Conservation (phyloP, 2,329 filamentous ascomycete species). For the Raffaelea arxii region DNA sequence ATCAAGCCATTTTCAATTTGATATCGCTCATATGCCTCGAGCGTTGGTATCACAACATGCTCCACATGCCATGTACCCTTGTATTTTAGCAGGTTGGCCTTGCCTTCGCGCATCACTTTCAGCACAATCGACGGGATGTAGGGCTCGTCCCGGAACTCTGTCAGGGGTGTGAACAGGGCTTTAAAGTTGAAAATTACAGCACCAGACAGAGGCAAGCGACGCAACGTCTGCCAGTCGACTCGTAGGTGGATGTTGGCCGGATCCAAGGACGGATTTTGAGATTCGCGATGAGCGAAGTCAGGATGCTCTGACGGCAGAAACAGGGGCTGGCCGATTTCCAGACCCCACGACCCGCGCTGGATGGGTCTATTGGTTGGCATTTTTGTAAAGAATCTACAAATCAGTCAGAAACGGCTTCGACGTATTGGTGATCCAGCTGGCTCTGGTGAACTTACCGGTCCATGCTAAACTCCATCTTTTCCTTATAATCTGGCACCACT, state of each 20-base stretch:
- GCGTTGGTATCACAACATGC: slow-evolving; percentile 1
- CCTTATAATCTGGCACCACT: slow-evolving; percentile 71
- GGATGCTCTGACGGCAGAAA: slow-evolving; percentile 50
- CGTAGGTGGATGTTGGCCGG: slow-evolving; percentile 54
- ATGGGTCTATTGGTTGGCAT: slow-evolving; percentile 66
- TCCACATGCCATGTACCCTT: slow-evolving; percentile 6
- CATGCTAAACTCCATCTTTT: slow-evolving; percentile 84
- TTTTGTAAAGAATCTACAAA: slow-evolving; percentile 31
- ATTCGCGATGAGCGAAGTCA: slow-evolving; percentile 26
- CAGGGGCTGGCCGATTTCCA: slow-evolving; percentile 66
- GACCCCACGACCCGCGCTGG: slow-evolving; percentile 74
- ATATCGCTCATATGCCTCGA: slow-evolving; percentile 1
- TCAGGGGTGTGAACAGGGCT: slow-evolving; percentile 67
- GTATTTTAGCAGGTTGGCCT: slow-evolving; percentile 11
- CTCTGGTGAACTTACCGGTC: slow-evolving; percentile 53
- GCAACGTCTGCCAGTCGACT: slow-evolving; percentile 82
- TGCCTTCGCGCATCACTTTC: slow-evolving; percentile 59
- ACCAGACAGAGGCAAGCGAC: slow-evolving; percentile 65
- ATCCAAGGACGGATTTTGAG: slow-evolving; percentile 25
- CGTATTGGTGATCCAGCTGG: neutral
- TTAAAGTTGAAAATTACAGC: slow-evolving; percentile 84
- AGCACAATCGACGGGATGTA: slow-evolving; percentile 59
- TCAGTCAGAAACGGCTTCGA: neutral
- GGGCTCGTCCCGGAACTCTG: slow-evolving; percentile 60
- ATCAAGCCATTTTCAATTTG: slow-evolving; percentile 3